Evolutionary conservation across 345 rosid genomes (phyloP).

Genomic region (Murraya paniculata): DNA sequence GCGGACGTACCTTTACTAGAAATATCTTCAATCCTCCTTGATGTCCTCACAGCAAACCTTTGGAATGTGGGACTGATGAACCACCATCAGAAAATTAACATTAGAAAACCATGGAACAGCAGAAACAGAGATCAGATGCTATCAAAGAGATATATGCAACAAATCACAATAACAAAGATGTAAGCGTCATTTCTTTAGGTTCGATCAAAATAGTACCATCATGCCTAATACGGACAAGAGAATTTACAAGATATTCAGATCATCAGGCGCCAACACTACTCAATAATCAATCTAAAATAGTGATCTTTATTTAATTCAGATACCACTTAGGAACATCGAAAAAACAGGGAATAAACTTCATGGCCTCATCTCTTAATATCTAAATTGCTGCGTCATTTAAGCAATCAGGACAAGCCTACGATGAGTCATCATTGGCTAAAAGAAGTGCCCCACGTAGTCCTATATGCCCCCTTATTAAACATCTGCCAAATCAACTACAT

Average conservation of each 20-base stretch:
- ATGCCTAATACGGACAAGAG: not conserved
- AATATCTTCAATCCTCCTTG: slow-evolving; percentile 60
- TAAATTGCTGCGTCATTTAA: slow-evolving; percentile 22
- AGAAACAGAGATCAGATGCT: not conserved
- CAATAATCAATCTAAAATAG: not conserved
- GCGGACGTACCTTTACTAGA: slow-evolving; percentile 46
- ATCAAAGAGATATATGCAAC: not conserved
- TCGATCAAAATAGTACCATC: not conserved
- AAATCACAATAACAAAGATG: not conserved
- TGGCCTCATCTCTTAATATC: slow-evolving; percentile 27
- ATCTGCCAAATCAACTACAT: not conserved
- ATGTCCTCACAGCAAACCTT: slow-evolving; percentile 88
- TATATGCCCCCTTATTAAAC: not conserved
- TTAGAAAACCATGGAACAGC: not conserved
- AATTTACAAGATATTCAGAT: not conserved
- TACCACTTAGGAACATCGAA: not conserved
- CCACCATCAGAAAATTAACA: not conserved
- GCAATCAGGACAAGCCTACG: slow-evolving; percentile 44
- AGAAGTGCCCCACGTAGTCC: not conserved
- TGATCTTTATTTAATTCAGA: not conserved
- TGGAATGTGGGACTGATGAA: slow-evolving; percentile 67
- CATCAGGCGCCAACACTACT: not conserved
- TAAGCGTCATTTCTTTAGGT: not conserved
- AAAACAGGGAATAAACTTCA: too few relatives aligned
- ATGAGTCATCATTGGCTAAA: slow-evolving; percentile 32